Base-by-base conservation (phyloP, 2,329 filamentous ascomycete genomes). In the Lachnellula subtilissima region DNA sequence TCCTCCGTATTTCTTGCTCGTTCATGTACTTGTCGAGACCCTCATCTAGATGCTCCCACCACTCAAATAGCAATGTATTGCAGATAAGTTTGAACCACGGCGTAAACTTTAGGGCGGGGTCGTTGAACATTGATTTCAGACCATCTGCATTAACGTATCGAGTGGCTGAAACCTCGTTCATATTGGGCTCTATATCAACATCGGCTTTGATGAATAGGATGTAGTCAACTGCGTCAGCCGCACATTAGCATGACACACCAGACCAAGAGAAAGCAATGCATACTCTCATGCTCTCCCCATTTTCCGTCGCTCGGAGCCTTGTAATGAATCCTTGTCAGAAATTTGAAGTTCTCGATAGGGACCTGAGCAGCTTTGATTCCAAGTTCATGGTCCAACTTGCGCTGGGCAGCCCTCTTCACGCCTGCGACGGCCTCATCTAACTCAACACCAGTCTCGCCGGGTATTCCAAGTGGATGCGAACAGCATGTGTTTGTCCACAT, bases 401-500 rank as follows among this genome's bases (percentile, higher is more conserved):
- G 84, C 76, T 92, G 88, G 17, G 94, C 94, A 43, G 94, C 94
- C 58, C 88, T 85, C 79, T 96, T 96, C 64, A 92, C 94, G 28
- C 94, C 94, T 65, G 84, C 78, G 55, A 97, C 78, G 5, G 92
- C 88, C 63, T 90, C 88, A 50, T 86, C 81, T 45, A 99, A 79
- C 64, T 87, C 88, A 35, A 85, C 82, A 61, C 94, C 94, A 25
- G 91, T 96, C 83, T 99, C 94, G 62, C 88, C 87, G 8, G 94
- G 89, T 64, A 97, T 88, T 54, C 90, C 89, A 59, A 99, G 82
- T 5, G 94, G 94, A 74, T 99, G 94, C 40, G 94, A 99, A 80
- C 94, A 99, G 82, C 94, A 99, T 35, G 94, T 99, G 76, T 99
- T 99, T 62, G 94, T 99, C 94, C 94, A 99, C 87, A 97, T 92